Evolutionary conservation across 108 stramenopile species (phyloP).

Genomic region (Aurantiochytrium sp.): DNA sequence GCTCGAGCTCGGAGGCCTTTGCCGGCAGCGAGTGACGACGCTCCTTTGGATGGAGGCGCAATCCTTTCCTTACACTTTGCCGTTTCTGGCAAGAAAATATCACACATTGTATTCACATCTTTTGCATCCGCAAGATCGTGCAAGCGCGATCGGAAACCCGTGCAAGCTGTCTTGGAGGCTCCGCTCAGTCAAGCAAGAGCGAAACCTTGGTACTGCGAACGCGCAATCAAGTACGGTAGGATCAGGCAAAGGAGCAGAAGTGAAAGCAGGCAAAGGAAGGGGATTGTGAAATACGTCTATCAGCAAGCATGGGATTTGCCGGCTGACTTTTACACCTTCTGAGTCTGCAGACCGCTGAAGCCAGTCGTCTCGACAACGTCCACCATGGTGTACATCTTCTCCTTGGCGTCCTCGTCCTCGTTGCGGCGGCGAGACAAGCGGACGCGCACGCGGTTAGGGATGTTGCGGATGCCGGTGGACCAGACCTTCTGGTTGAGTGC

Average conservation of each 20-base stretch:
- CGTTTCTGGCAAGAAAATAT: too few relatives aligned
- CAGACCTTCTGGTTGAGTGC: conserved; percentile 84
- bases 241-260: too few relatives aligned
- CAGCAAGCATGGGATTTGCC: not conserved
- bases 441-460: conserved; percentile 91
- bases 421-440: conserved; percentile 91
- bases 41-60: too few relatives aligned
- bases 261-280: not conserved
- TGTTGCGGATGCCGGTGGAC: conserved; percentile 89
- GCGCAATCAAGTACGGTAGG: too few relatives aligned
- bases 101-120: too few relatives aligned
- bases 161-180: too few relatives aligned
- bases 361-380: conserved; percentile 80
- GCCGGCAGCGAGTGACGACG: too few relatives aligned
- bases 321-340: conserved; percentile 70
- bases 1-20: not conserved
- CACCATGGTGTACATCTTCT: conserved; percentile 95
- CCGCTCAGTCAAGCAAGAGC: not conserved
- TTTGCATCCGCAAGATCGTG: too few relatives aligned
- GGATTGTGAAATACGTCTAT: not conserved
- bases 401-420: conserved; percentile 96
- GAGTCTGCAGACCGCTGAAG: conserved; percentile 93
- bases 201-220: too few relatives aligned
- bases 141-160: too few relatives aligned
- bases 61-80: too few relatives aligned